Evolutionary conservation across 2,329 filamentous ascomycete species (phyloP), one percentile per base, ranked within the genome.

Genomic region (Cladophialophora yegresii): DNA sequence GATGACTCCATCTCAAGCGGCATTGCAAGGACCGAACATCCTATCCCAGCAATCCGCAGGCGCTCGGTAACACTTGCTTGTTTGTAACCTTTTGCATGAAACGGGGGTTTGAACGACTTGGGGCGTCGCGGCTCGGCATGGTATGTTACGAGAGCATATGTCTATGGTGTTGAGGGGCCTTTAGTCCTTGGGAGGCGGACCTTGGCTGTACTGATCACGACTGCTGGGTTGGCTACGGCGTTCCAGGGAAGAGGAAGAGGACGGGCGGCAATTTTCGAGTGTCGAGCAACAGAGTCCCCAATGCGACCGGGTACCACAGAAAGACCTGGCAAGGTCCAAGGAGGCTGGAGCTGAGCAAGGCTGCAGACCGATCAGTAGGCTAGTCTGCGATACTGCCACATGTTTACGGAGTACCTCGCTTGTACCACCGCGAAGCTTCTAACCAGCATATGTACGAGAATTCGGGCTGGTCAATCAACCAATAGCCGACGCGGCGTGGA

Each of bases 1-100:
- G 30, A 61, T 70, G 62, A 69, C 67, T 6, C 43, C 67, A 3
- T 69, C 68, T 7, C 68, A 70, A 55, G 62, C 67, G 9, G 68
- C 68, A 12, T 45, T 70, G n/a, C 68, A 70, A 62, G 68, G 67
- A 4, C 26, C 68, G 4, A 53, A 65, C 12, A 69, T 70, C 43
- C 58, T 70, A 8, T 58, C 66, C 28, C 66, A 68, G 33, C 36
- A 59, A 55, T 58, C 66, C 54, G 57, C 66, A 5, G 58, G 59
- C 20, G 58, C 58, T 36, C 66, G 64, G 54, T 67, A 59, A 32
- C 30, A n/a, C 49, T 45, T 28, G 30, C 7, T 54, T 43, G 47
- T 40, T 26, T 23, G 36, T 54, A 8, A 8, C 26, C 16, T 49
- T 20, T 28, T 30, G 40, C 26, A 49, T 26, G 26, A 12, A 13